phyloP scores from a whole-genome alignment of 768 basidiomycete genomes.

The Suillus lakei region DNA sequence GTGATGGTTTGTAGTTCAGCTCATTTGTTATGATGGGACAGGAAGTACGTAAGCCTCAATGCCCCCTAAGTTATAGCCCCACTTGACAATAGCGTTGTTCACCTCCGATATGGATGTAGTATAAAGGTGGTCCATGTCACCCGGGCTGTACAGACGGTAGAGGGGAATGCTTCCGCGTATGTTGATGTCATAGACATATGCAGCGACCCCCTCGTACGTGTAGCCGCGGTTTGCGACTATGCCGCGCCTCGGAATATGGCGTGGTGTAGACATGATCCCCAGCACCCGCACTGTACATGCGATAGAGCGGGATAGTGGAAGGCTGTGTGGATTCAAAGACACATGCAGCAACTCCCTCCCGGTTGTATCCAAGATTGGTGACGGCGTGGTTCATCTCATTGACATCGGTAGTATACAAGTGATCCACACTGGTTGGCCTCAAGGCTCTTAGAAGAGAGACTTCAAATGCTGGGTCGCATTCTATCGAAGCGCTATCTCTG shows the following conservation, averaged over 20 bases:
- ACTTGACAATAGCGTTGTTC: not conserved
- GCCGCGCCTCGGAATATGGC: not conserved
- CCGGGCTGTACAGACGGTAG: not conserved
- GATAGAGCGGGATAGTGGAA: slow-evolving; percentile 25
- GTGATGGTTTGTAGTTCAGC: too few relatives aligned
- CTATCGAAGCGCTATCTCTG: not conserved
- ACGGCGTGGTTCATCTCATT: slow-evolving; percentile 21
- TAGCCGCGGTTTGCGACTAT: not conserved
- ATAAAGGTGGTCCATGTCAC: not conserved
- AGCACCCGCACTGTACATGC: slow-evolving; percentile 13
- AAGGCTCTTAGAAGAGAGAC: slow-evolving; percentile 3
- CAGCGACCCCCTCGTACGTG: not conserved
- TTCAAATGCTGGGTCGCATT: not conserved
- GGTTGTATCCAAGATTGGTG: slow-evolving; percentile 12
- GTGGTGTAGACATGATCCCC: slow-evolving; percentile 31
- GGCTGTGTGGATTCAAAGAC: slow-evolving; percentile 15
- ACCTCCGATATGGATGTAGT: not conserved
- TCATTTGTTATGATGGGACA: too few relatives aligned
- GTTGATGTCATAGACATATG: not conserved
- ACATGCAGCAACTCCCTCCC: slow-evolving; percentile 22
- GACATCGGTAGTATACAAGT: slow-evolving; percentile 9
- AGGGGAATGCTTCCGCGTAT: not conserved
- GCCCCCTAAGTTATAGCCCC: not conserved
- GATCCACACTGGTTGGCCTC: not conserved
- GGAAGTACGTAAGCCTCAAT: not conserved